A percentile compares a stretch with the other conserved stretches of the same genome.
Evolutionary conservation across 768 basidiomycete species (phyloP).

Genomic region (Butyriboletus loyo): DNA sequence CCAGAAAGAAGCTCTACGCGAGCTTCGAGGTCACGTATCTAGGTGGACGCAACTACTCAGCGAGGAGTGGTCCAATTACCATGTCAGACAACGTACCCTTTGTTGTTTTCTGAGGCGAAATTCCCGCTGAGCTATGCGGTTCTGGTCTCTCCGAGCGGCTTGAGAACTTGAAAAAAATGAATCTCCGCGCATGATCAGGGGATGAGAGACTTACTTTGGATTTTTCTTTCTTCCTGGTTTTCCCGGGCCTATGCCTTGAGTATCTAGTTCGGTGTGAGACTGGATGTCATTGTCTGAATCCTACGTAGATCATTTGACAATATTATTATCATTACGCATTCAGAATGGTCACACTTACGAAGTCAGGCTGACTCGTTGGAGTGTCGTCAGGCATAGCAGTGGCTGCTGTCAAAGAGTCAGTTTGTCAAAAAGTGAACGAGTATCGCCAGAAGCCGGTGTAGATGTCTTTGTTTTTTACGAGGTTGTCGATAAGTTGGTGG

Average conservation of each 20-base stretch:
- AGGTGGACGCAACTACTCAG: slow-evolving; percentile 7
- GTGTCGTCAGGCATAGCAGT: slow-evolving; percentile 47
- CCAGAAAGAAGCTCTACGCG: slow-evolving; percentile 93
- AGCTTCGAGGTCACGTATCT: slow-evolving; percentile 96
- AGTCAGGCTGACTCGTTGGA: slow-evolving; percentile 61
- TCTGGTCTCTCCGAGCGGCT: slow-evolving; percentile 84
- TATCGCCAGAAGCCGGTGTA: background rate
- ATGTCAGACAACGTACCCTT: slow-evolving; percentile 42
- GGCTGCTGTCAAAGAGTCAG: slow-evolving; percentile 19
- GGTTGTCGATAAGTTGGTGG: background rate
- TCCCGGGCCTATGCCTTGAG: slow-evolving; percentile 20
- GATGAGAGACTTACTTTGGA: slow-evolving; percentile 59
- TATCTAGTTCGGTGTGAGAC: slow-evolving; percentile 38
- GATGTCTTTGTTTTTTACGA: background rate
- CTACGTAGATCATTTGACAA: slow-evolving; percentile 29
- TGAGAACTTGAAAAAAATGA: slow-evolving; percentile 58
- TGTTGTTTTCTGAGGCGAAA: slow-evolving; percentile 92
- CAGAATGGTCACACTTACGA: slow-evolving; percentile 25
- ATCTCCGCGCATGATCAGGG: slow-evolving; percentile 10
- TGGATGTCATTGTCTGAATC: slow-evolving; percentile 73
- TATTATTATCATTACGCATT: slow-evolving; percentile 10
- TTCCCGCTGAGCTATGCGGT: slow-evolving; percentile 90
- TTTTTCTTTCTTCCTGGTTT: slow-evolving; percentile 81
- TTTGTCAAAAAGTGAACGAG: slow-evolving; percentile 24
- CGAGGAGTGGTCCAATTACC: background rate